Evolutionary conservation across 176 grass and related monocot genomes (phyloP), one percentile per base, ranked within the genome.

Genomic region (Ensete glaucum): DNA sequence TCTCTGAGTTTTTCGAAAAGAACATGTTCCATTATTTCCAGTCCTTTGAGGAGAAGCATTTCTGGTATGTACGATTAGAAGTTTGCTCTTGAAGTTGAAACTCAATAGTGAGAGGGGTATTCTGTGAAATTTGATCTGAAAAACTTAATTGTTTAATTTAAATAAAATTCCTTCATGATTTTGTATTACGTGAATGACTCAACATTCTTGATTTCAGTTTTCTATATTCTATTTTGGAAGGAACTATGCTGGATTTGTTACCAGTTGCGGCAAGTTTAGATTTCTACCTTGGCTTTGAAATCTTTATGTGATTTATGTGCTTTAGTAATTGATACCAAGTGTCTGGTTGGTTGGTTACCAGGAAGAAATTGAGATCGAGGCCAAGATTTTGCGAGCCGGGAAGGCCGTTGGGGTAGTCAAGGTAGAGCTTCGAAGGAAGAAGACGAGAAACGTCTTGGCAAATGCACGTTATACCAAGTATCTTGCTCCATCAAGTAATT

Each of bases 281-380:
- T 43, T 43, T 5, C 34, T 43, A 43, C 34, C 34, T 43, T 43
- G 20, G 63, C 58, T 62, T 19, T 71, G 62, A 23, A 9, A 8
- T 50, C 12, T 22, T n/a, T 67, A 22, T 69, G 27, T 56, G 23
- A 52, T 25, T 15, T 25, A 64, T 13, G 9, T 53, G 55, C 54
- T 53, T 72, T 57, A 21, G 2, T 15, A 50, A 50, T 50, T 48
- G 56, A 27, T 70, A 25, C 4, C 9, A 82, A 82, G 48, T 43
- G 22, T n/a, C 57, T 74, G 50, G 21, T 76, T 67, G 24, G 48
- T 74, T 76, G 27, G n/a, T 69, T 59, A 73, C 52, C 79, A 98
- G 90, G 88, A 93, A 79, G 94, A 98, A 79, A 93, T 98, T 60
- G 88, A 91, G 77, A 98, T 98, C 13, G 94, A 93, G 63, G 94